phyloP scores from a whole-genome alignment of 495 filamentous ascomycete genomes.

The Beverwykella pulmonaria region DNA sequence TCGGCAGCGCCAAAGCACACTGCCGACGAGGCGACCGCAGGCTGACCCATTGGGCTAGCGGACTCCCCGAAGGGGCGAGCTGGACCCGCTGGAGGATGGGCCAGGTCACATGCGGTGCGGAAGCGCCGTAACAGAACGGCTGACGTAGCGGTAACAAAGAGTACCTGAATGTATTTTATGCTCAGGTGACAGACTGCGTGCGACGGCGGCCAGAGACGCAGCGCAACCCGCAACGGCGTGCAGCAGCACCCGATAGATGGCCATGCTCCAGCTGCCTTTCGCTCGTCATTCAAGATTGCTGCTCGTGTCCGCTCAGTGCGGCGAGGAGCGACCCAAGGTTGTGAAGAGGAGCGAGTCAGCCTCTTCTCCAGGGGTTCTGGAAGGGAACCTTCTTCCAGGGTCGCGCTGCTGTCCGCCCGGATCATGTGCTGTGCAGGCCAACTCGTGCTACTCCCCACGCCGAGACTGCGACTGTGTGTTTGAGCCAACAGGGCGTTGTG shows the following conservation, averaged over 20 bases:
- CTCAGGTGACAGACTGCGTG: conserved; percentile 6
- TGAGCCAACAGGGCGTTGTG: conserved; percentile 6
- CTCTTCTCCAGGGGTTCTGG: conserved; percentile 32
- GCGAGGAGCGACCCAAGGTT: not conserved
- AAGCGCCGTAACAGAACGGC: conserved; percentile 16
- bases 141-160: conserved; percentile 20
- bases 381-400: conserved; percentile 15
- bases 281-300: not conserved
- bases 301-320: not conserved
- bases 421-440: conserved; percentile 16
- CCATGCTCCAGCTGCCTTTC: not conserved
- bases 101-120: not conserved
- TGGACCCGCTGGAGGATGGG: not conserved
- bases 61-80: conserved; percentile 11
- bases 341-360: conserved; percentile 34
- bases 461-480: conserved; percentile 20
- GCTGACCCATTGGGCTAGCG: conserved; percentile 12
- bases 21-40: conserved; percentile 22
- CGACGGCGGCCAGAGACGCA: conserved; percentile 4
- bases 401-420: not conserved
- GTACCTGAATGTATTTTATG: not conserved
- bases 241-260: not conserved
- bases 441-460: conserved; percentile 29
- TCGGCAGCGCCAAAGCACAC: conserved; percentile 8
- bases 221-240: not conserved